phyloP scores from a whole-genome alignment of 2,329 filamentous ascomycete species.

The Fusarium incarnatum region DNA sequence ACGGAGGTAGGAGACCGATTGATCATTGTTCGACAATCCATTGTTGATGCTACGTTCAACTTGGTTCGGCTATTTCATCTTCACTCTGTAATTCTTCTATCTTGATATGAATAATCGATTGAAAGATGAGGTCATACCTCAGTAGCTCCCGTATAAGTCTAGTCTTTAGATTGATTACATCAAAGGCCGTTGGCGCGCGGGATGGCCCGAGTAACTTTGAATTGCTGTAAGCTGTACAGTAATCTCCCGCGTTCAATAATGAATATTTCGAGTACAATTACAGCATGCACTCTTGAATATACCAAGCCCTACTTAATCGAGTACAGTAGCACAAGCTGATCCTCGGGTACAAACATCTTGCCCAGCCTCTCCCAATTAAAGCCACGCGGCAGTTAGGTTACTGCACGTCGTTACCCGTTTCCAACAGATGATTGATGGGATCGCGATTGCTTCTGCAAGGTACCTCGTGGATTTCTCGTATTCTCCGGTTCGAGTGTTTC shows the following conservation, averaged over 20 bases:
- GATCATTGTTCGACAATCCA: not conserved
- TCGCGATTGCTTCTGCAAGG: conserved; percentile 15
- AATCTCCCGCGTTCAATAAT: not conserved
- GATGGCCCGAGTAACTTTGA: conserved; percentile 44
- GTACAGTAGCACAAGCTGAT: conserved; percentile 21
- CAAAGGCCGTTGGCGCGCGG: conserved; percentile 36
- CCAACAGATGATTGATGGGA: conserved; percentile 23
- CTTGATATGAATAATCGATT: not conserved
- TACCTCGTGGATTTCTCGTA: conserved; percentile 22
- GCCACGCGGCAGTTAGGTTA: conserved; percentile 29
- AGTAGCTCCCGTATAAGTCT: conserved; percentile 23
- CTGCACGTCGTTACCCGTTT: conserved; percentile 25
- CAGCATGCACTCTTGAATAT: not conserved
- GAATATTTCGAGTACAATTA: not conserved
- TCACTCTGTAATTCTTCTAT: not conserved
- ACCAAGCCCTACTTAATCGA: not conserved
- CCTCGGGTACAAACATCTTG: conserved; percentile 7
- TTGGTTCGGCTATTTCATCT: too few relatives aligned
- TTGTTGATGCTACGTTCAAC: not conserved
- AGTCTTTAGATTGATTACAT: not conserved
- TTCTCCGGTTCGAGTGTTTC: conserved; percentile 9
- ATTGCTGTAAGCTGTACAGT: not conserved
- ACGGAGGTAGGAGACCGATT: conserved; percentile 3
- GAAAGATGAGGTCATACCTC: conserved; percentile 8
- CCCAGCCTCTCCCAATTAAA: conserved; percentile 38